Base-by-base conservation (phyloP, 2,329 filamentous ascomycete species). In the Aspergillus carbonarius region DNA sequence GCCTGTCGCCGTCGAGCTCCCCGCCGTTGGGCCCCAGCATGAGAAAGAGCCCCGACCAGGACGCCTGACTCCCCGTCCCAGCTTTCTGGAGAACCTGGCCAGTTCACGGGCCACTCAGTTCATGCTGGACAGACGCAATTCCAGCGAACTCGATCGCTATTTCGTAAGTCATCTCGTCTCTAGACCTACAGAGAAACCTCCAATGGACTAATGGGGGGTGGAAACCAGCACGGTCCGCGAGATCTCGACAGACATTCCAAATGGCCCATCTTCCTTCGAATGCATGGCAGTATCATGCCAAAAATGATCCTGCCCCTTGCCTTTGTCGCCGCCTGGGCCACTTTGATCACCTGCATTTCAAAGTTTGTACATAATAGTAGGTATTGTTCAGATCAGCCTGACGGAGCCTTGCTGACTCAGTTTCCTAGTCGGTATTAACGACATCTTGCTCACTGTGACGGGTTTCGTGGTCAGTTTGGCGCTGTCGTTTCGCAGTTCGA, bases 381-480 rank as follows among this genome's bases (percentile, higher is more conserved):
- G 72, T 71, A 2, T 50, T 23, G 5, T 23, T 15, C 2, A 13
- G 1, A 15, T 15, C 0, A 52, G 42, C 37, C 50, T n/a, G 8
- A 46, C 15, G 50, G 27, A 57, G 18, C 37, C 30, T 54, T 56
- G 57, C 17, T 61, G 52, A 44, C 53, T 58, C 44, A 63, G 58
- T 50, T 32, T 47, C 49, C 15, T 34, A 72, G 72, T 88, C 17
- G 82, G 81, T 47, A 85, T 92, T 62, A 82, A 83, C 70, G 85
- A 81, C n/a, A 82, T 91, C 32, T 79, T 92, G 18, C 81, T 93
- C 54, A 92, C 89, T 1, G 86, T 93, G 54, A 83, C 89, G 46
- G 90, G 90, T 88, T 92, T 93, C 78, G 88, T 93, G 60, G 89
- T 93, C 72, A 87, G 87, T 83, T 77, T 93, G 59, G 84, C 87